Percentiles rank a stretch among this genome's conserved stretches.
Conservation (phyloP, 2,329 filamentous ascomycete genomes). For the Aspergillus alliaceus region DNA sequence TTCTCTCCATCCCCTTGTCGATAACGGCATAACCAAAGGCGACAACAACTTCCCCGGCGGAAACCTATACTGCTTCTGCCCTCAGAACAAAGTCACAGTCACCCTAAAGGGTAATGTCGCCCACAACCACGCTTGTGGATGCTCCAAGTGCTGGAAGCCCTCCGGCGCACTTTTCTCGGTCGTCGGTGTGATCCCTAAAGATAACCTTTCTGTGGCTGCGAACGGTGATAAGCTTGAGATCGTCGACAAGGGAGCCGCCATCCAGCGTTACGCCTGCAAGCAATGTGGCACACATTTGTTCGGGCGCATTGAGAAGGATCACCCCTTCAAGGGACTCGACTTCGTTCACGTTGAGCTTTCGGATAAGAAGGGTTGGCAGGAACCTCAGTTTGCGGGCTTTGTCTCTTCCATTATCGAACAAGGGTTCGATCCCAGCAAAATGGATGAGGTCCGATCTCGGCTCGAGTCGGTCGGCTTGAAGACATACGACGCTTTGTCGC, state of each 20-base stretch:
- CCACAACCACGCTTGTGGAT: conserved; percentile 71
- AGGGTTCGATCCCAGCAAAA: conserved; percentile 58
- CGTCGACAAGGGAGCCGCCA: conserved; percentile 57
- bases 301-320: conserved; percentile 64
- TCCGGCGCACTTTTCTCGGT: conserved; percentile 63
- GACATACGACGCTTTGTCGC: conserved; percentile 63
- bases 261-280: conserved; percentile 61
- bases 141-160: conserved; percentile 73
- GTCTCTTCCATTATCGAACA: conserved; percentile 69
- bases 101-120: conserved; percentile 58
- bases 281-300: conserved; percentile 64
- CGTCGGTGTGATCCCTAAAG: conserved; percentile 60
- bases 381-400: conserved; percentile 69
- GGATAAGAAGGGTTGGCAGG: conserved; percentile 65
- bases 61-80: conserved; percentile 62
- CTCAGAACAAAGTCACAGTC: conserved; percentile 56
- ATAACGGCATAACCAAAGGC: conserved; percentile 62
- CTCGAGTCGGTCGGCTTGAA: conserved; percentile 58
- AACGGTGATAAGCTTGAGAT: conserved; percentile 59
- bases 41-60: conserved; percentile 57
- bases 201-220: conserved; percentile 57
- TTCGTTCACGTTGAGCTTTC: conserved; percentile 67
- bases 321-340: conserved; percentile 68
- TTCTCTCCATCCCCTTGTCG: conserved; percentile 62
- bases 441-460: conserved; percentile 55